phyloP scores from a whole-genome alignment of 768 basidiomycete species.

The Boletus rufocinnamomeus region DNA sequence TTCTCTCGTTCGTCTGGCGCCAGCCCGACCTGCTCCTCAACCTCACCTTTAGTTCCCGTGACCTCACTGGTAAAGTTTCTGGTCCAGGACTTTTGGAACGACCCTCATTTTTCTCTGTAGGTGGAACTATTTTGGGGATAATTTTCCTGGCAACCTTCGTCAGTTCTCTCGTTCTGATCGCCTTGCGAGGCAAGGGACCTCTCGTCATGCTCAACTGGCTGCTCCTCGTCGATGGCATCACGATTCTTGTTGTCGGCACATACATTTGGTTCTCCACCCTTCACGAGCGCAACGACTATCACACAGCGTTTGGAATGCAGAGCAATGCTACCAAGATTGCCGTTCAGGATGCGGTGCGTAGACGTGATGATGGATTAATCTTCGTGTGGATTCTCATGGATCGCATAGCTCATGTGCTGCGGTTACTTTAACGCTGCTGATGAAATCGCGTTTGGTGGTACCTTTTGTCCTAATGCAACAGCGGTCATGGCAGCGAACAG shows the following conservation, averaged over 20 bases:
- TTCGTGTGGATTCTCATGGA: not conserved
- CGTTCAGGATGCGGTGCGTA: conserved; percentile 73
- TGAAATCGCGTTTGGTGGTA: conserved; percentile 57
- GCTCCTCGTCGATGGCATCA: conserved; percentile 63
- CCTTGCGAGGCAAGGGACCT: conserved; percentile 66
- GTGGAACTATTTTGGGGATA: conserved; percentile 70
- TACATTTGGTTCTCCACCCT: conserved; percentile 85
- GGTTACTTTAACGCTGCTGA: conserved; percentile 79
- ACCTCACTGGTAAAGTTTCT: conserved; percentile 57
- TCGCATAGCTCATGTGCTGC: conserved; percentile 71
- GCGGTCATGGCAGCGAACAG: conserved; percentile 41
- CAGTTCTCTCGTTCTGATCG: conserved; percentile 69
- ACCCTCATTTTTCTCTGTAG: conserved; percentile 39
- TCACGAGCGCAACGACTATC: conserved; percentile 67
- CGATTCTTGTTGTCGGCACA: conserved; percentile 64
- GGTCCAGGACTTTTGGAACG: not conserved
- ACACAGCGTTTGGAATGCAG: conserved; percentile 52
- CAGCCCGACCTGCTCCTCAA: conserved; percentile 70
- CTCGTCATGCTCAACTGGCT: conserved; percentile 78
- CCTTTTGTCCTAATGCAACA: conserved; percentile 54
- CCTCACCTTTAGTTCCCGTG: conserved; percentile 58
- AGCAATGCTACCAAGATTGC: conserved; percentile 48
- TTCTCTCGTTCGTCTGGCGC: conserved; percentile 73
- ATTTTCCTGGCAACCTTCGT: conserved; percentile 65
- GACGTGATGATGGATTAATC: not conserved